Conservation (phyloP, 192 early-diverging fungal genomes). For the Obelidium mucronatum region DNA sequence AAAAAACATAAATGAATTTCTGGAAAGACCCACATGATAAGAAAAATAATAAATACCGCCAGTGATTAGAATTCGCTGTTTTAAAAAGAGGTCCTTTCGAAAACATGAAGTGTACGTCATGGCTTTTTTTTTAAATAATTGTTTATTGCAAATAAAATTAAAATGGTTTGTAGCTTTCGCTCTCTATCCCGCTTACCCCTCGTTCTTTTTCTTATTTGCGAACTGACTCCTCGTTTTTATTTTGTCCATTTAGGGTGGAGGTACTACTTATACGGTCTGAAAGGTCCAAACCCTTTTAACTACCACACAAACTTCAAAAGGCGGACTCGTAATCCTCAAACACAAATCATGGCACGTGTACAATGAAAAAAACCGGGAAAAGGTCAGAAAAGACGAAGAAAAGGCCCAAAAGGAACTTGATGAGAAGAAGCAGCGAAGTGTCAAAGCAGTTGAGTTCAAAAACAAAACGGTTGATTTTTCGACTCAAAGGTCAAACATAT, state of each 20-base stretch:
- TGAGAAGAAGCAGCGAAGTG: slow-evolving; percentile 52
- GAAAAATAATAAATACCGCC: slow-evolving; percentile 53
- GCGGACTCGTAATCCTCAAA: slow-evolving; percentile 36
- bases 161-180: background rate
- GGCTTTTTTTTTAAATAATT: background rate
- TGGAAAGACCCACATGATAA: too few relatives aligned
- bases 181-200: too few relatives aligned
- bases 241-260: background rate
- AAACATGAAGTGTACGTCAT: slow-evolving; percentile 35
- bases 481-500: slow-evolving; percentile 29
- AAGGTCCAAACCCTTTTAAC: too few relatives aligned
- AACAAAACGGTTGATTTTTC: slow-evolving; percentile 58
- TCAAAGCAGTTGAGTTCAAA: too few relatives aligned
- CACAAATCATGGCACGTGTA: slow-evolving; percentile 73
- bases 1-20: background rate
- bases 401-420: slow-evolving; percentile 66
- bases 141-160: background rate
- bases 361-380: slow-evolving; percentile 72
- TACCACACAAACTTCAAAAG: too few relatives aligned
- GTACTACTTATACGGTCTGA: too few relatives aligned
- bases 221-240: too few relatives aligned
- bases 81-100: slow-evolving; percentile 55
- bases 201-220: too few relatives aligned
- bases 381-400: slow-evolving; percentile 73
- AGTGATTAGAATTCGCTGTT: slow-evolving; percentile 56